Evolutionary conservation across 73 alveolate genomes (phyloP), one percentile per base, ranked within the genome.

Genomic region (Stentor roeselii): DNA sequence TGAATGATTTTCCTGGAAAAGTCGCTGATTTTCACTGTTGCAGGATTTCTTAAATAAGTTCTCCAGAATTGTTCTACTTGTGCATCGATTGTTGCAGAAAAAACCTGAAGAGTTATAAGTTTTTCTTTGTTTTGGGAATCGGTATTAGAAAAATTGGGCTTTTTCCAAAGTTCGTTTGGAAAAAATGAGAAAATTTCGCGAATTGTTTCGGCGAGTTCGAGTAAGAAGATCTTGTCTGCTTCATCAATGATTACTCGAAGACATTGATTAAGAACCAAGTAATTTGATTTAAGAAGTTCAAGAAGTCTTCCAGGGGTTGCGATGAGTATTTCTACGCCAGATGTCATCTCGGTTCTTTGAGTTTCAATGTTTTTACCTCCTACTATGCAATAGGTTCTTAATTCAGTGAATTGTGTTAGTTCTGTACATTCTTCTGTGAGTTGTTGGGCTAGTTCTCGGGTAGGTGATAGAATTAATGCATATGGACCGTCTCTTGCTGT

Each of bases 261-360:
- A 14, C 58, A 86, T 59, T 91, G 84, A 30, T 91, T 91, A 59
- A 84, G 86, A 38, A 21, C 36, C n/a, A 77, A 42, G 0, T 86
- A 82, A 40, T 91, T 92, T 84, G 86, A 87, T 36, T 90, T 83
- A 35, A 93, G 77, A 6, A 85, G 87, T 59, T 89, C 82, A 31
- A 89, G 91, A 3, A 95, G 60, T 86, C 99, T 91, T 32, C 99
- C 99, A 3, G 99, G 99, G 6, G 97, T 91, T 0, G 97, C 98
- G n/a, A 95, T 86, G 3, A 95, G 90, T 37, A 95, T 92, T 76
- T 93, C 95, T 14, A 95, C 94, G 30, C 82, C 75, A 59, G 89
- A 88, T 78, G 86, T 87, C 59, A 95, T 89, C 87, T 87, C 95
- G 32, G 42, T 82, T 32, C 90, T 27, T 67, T 93, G 96, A 74